Conservation (phyloP, 2,329 filamentous ascomycete species). For the Scedosporium dehoogii region DNA sequence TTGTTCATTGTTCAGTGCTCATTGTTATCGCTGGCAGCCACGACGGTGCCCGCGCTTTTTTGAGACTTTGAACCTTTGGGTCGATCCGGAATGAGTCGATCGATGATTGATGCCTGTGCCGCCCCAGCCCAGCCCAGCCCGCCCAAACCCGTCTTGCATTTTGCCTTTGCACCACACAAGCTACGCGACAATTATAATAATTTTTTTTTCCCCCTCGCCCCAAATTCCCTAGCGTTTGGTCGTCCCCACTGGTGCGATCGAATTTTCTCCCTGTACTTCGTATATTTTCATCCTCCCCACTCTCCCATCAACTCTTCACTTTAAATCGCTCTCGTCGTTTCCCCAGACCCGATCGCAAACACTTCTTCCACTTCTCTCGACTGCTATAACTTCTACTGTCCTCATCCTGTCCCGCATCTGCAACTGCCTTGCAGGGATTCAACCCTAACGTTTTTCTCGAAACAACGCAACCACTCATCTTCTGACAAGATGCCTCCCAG, state of each 20-base stretch:
- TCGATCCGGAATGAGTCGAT: no score
- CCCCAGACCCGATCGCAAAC: neutral
- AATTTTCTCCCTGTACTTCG: neutral
- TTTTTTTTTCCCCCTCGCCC: neutral
- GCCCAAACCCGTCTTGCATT: neutral
- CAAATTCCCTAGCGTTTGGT: neutral
- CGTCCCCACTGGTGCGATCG: neutral
- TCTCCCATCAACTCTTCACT: neutral
- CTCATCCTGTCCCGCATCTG: neutral
- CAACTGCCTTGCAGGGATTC: neutral
- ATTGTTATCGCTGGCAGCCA: no score
- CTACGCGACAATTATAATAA: neutral
- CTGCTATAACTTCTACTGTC: neutral
- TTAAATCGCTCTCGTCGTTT: neutral
- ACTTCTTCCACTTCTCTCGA: neutral
- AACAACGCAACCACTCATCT: neutral
- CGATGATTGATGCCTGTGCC: neutral
- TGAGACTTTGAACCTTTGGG: no score
- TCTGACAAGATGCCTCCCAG: conserved; percentile 31
- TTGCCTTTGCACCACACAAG: neutral
- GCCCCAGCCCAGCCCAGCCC: neutral
- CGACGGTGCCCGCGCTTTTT: no score
- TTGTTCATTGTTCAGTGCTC: no score
- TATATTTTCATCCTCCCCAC: neutral
- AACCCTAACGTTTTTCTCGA: neutral